Conservation (phyloP, 1,284 basidiomycete genomes). For the Wolfiporia cocos region DNA sequence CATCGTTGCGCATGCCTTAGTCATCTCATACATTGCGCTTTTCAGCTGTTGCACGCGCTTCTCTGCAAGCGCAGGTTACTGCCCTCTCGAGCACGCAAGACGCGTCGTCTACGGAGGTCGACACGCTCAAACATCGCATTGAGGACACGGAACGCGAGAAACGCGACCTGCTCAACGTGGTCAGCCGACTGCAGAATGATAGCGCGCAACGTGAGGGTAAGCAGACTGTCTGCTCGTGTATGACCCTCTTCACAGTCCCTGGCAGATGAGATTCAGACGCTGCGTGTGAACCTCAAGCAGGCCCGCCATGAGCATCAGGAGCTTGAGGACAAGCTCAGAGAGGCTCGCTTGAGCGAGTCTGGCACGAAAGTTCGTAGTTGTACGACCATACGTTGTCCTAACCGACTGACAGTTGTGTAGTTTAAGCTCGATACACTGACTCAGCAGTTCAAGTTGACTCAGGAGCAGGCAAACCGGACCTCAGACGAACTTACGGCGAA, state of each 20-base stretch:
- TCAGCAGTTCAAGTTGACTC: slow-evolving; percentile 72
- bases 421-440: slow-evolving; percentile 76
- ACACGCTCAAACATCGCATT: slow-evolving; percentile 48
- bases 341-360: slow-evolving; percentile 63
- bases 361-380: slow-evolving; percentile 54
- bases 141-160: slow-evolving; percentile 77
- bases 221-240: too few species aligned
- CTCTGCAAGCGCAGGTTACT: slow-evolving; percentile 49
- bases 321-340: slow-evolving; percentile 60
- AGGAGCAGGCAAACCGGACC: slow-evolving; percentile 64
- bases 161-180: slow-evolving; percentile 67
- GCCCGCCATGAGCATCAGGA: slow-evolving; percentile 66
- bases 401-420: slow-evolving; percentile 32
- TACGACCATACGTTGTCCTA: neutral
- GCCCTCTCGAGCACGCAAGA: slow-evolving; percentile 47
- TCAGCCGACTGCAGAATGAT: slow-evolving; percentile 71
- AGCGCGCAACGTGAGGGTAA: slow-evolving; percentile 59
- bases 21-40: neutral
- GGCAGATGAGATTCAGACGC: slow-evolving; percentile 63
- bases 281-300: slow-evolving; percentile 65
- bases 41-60: slow-evolving; percentile 45
- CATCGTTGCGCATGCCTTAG: neutral
- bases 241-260: slow-evolving; percentile 1
- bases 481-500: slow-evolving; percentile 56
- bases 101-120: slow-evolving; percentile 54